Percentiles rank a stretch among this genome's conserved stretches.
Conservation (phyloP, 306 rosid species). For the Cicer judaicum region DNA sequence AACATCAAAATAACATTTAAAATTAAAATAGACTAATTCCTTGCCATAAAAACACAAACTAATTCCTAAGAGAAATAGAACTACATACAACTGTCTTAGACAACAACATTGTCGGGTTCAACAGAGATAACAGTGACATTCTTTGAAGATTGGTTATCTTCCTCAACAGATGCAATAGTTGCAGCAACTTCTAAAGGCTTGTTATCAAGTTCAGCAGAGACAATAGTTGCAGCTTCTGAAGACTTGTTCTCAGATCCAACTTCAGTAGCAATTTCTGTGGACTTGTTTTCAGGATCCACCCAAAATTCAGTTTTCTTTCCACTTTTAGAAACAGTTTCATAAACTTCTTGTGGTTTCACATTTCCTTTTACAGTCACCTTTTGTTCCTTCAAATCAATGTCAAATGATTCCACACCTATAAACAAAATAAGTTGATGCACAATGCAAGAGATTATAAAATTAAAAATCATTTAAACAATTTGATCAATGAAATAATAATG, state of each 20-base stretch:
- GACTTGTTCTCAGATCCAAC: constrained; percentile 22
- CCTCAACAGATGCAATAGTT: too few species aligned
- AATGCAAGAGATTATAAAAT: too few species aligned
- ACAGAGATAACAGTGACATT: not conserved
- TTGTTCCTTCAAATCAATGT: constrained; percentile 72
- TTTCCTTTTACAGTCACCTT: constrained; percentile 89
- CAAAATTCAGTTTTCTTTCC: constrained; percentile 90
- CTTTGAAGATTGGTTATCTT: too few species aligned
- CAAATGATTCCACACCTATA: constrained; percentile 80
- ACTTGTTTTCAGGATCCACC: constrained; percentile 58
- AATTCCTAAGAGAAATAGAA: not conserved
- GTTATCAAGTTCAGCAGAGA: constrained; percentile 46
- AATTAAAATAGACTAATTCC: constrained; percentile 11
- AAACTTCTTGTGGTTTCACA: constrained; percentile 65
- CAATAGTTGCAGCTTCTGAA: constrained; percentile 38
- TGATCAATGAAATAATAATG: too few species aligned
- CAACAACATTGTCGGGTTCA: constrained; percentile 56
- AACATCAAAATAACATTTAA: not conserved
- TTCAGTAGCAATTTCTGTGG: constrained; percentile 45
- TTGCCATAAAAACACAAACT: not conserved
- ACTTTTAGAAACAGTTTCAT: constrained; percentile 78
- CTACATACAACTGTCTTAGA: constrained; percentile 42
- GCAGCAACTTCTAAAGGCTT: constrained; percentile 38
- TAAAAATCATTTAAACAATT: too few species aligned
- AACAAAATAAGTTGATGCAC: not conserved